Evolutionary conservation across 2,329 filamentous ascomycete species (phyloP).

Genomic region (Hypomyces perniciosus): DNA sequence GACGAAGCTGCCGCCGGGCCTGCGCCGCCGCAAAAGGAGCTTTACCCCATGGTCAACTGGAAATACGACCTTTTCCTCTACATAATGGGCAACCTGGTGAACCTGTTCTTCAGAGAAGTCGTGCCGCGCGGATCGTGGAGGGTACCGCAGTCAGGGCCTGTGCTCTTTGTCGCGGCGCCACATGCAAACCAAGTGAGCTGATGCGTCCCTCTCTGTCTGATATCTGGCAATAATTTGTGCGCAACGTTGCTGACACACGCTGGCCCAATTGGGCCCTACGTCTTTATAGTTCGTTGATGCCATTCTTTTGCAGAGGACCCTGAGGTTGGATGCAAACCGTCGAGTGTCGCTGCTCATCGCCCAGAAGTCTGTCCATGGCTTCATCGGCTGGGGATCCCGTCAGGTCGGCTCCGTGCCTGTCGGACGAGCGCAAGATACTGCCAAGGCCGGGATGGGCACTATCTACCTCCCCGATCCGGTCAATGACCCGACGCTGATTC

Average conservation of each 20-base stretch:
- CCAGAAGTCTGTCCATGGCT: slow-evolving; percentile 90
- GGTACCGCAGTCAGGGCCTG: slow-evolving; percentile 78
- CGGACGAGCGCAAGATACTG: slow-evolving; percentile 80
- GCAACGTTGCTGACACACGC: too few species aligned
- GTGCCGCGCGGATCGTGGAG: slow-evolving; percentile 94
- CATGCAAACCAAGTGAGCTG: slow-evolving; percentile 82
- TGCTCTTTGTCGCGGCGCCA: slow-evolving; percentile 93
- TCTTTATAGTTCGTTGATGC: slow-evolving; percentile 85
- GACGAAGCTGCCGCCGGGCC: slow-evolving; percentile 1
- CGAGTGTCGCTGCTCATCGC: slow-evolving; percentile 90
- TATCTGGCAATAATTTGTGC: neutral
- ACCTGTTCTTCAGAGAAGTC: slow-evolving; percentile 97
- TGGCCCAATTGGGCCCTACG: neutral
- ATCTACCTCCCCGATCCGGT: slow-evolving; percentile 88
- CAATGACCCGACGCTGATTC: slow-evolving; percentile 74
- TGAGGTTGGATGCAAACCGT: slow-evolving; percentile 79
- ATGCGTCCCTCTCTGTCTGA: neutral
- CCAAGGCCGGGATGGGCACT: slow-evolving; percentile 70
- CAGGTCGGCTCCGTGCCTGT: slow-evolving; percentile 90
- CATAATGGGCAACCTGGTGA: slow-evolving; percentile 74
- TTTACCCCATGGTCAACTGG: slow-evolving; percentile 64
- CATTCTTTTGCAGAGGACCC: slow-evolving; percentile 83
- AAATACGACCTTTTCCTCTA: slow-evolving; percentile 75
- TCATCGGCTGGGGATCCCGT: slow-evolving; percentile 81
- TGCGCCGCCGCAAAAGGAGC: slow-evolving; percentile 40